Percentiles rank a stretch among this genome's conserved stretches.
phyloP scores from a whole-genome alignment of 2,329 filamentous ascomycete species.

The Ophiostoma triangulosporum region DNA sequence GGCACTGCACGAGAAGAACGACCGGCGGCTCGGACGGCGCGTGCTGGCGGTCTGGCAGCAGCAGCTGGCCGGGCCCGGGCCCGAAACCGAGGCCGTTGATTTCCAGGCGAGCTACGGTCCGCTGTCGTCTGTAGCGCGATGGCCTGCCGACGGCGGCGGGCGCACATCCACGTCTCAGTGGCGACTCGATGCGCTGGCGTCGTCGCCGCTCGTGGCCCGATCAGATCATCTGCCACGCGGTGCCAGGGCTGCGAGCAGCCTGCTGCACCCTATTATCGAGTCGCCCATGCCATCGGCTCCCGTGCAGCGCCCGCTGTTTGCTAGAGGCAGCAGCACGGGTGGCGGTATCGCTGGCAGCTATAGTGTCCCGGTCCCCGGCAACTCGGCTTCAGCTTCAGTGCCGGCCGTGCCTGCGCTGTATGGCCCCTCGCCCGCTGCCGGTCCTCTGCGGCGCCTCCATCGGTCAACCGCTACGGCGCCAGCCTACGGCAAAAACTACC shows the following conservation, averaged over 20 bases:
- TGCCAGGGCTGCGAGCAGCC: not conserved
- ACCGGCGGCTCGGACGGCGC: constrained; percentile 10
- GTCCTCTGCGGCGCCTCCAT: constrained; percentile 4
- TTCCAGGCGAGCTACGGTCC: constrained; percentile 2
- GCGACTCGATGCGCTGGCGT: not conserved
- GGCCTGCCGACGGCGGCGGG: not conserved
- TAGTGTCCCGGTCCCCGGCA: constrained; percentile 5
- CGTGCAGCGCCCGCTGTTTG: not conserved
- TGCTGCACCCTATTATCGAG: constrained; percentile 8
- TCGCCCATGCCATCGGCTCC: not conserved
- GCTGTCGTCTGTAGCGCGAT: not conserved
- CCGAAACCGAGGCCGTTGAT: not conserved
- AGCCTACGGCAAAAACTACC: not conserved
- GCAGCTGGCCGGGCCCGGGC: constrained; percentile 2
- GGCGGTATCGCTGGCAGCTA: constrained; percentile 1
- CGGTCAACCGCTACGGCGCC: constrained; percentile 2
- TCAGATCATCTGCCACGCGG: not conserved
- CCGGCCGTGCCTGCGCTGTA: not conserved
- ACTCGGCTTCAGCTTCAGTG: no score
- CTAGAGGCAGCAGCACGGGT: not conserved
- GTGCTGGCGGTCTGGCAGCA: constrained; percentile 13
- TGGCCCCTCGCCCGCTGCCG: not conserved
- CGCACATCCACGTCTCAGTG: not conserved
- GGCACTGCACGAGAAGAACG: constrained; percentile 15
- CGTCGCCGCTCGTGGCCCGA: constrained; percentile 3